Evolutionary conservation across 129 eudicot genomes (phyloP), one percentile per base, ranked within the genome.

Genomic region (Rutidosis leptorrhynchoides): DNA sequence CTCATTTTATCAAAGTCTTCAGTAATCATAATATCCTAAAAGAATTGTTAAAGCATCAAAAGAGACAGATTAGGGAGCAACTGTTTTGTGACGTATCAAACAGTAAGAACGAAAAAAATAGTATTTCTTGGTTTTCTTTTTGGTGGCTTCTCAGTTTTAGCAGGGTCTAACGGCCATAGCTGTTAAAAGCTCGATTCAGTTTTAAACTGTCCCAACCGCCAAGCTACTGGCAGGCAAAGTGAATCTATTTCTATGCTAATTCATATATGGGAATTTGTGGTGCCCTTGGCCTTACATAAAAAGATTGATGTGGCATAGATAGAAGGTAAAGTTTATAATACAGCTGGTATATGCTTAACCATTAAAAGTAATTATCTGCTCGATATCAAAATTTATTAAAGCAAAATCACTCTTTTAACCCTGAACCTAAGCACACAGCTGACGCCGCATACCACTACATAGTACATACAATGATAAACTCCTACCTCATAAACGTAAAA

Each of bases 51-150:
- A 51, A 53, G 7, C 46, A 63, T 24, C 45, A 62, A 26, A 42
- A 72, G 28, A n/a, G 27, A 5, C 42, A 53, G 29, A 22, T 43
- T 52, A 21, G n/a, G 22, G 21, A 32, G 14, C n/a, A 11, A 33
- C 20, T 17, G 63, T 11, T 72, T 62, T 51, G 40, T 33, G 63
- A n/a, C 62, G 52, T 3, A 52, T 55, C 70, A 72, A 23, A 72
- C 19, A 4, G 15, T 16, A 11, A 58, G 35, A 20, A 22, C 2
- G 5, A 40, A 26, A 4, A 26, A 20, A 29, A 11, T 26, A 32
- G 2, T 26, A 62, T 63, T 19, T 16, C 57, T 53, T 73, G 2
- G 56, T 30, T 61, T 48, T 71, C 68, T 60, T 46, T 60, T 42
- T 71, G 52, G 48, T 48, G 40, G 69, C 40, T 32, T 62, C 27